phyloP scores from a whole-genome alignment of 2,329 filamentous ascomycete genomes.

The Cercospora zeae-maydis region DNA sequence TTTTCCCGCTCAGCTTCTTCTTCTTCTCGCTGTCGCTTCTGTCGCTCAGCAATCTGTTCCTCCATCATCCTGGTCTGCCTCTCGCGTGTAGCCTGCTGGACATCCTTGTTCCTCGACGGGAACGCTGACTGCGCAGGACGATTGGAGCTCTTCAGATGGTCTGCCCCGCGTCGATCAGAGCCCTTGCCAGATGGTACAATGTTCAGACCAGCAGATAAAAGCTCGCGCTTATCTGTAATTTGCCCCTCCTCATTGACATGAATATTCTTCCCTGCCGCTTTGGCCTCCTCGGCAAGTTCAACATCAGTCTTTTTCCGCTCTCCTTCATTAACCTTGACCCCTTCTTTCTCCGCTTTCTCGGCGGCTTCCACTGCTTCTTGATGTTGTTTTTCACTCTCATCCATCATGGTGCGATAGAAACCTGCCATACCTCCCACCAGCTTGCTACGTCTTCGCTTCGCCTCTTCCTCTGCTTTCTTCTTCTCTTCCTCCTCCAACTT shows the following conservation, averaged over 20 bases:
- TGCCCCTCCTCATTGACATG: slow-evolving; percentile 78
- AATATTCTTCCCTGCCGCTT: slow-evolving; percentile 60
- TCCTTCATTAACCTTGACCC: slow-evolving; percentile 32
- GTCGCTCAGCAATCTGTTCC: slow-evolving; percentile 67
- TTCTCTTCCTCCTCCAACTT: slow-evolving; percentile 69
- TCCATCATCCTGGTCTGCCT: slow-evolving; percentile 76
- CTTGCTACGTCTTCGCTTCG: slow-evolving; percentile 62
- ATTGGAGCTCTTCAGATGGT: slow-evolving; percentile 33
- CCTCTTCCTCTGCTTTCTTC: slow-evolving; percentile 60
- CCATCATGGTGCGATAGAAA: slow-evolving; percentile 72
- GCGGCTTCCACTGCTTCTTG: slow-evolving; percentile 66
- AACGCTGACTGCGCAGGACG: slow-evolving; percentile 29
- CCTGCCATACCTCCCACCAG: slow-evolving; percentile 62
- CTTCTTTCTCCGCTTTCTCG: slow-evolving; percentile 41
- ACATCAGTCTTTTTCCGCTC: slow-evolving; percentile 49
- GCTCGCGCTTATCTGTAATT: slow-evolving; percentile 78
- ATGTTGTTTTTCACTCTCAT: slow-evolving; percentile 67
- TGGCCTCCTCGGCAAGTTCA: slow-evolving; percentile 65
- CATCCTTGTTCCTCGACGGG: slow-evolving; percentile 35
- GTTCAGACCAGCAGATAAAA: slow-evolving; percentile 73
- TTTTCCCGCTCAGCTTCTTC: slow-evolving; percentile 63
- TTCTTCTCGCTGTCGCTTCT: slow-evolving; percentile 67
- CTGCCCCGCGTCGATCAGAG: slow-evolving; percentile 25
- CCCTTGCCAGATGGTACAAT: slow-evolving; percentile 46
- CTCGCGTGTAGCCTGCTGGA: slow-evolving; percentile 63